A percentile compares a stretch with the other conserved stretches of the same genome.
Conservation (phyloP, 345 rosid species). For the Salix exigua region DNA sequence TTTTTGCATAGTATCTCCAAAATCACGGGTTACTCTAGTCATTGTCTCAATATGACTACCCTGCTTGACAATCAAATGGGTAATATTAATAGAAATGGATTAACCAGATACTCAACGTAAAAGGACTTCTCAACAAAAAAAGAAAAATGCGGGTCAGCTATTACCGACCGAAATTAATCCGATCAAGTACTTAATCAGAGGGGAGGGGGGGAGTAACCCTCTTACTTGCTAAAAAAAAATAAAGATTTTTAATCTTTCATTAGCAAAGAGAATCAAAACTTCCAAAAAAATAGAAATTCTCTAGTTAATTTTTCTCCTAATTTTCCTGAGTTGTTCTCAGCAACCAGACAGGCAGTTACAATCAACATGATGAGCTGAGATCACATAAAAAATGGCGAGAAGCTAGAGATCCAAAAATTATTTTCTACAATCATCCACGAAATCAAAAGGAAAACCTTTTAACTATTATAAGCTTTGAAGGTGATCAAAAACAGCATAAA, state of each 20-base stretch:
- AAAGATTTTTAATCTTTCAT: neutral
- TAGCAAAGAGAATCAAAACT: neutral
- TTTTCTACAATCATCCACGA: neutral
- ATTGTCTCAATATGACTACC: constrained; percentile 26
- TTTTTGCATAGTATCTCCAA: constrained; percentile 56
- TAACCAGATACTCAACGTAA: constrained; percentile 8
- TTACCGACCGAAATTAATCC: constrained; percentile 12
- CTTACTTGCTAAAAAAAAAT: neutral
- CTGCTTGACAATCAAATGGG: constrained; percentile 16
- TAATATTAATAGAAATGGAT: constrained; percentile 3
- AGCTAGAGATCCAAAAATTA: neutral
- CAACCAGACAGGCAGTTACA: constrained; percentile 1
- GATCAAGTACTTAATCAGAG: neutral
- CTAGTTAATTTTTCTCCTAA: neutral
- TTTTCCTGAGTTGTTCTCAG: neutral
- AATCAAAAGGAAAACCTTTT: neutral
- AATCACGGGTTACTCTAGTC: constrained; percentile 74
- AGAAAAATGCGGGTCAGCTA: constrained; percentile 19
- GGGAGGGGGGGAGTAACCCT: neutral
- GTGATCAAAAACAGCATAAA: neutral
- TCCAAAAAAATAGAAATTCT: neutral
- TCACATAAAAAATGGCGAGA: neutral
- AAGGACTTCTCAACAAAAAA: constrained; percentile 14
- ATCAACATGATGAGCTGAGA: neutral
- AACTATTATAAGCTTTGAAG: neutral